These are phyloP conservation scores for Fragilariopsis cylindrus DNA, from an alignment of 108 stramenopile genomes.

Conservation along the genomic window DNA sequence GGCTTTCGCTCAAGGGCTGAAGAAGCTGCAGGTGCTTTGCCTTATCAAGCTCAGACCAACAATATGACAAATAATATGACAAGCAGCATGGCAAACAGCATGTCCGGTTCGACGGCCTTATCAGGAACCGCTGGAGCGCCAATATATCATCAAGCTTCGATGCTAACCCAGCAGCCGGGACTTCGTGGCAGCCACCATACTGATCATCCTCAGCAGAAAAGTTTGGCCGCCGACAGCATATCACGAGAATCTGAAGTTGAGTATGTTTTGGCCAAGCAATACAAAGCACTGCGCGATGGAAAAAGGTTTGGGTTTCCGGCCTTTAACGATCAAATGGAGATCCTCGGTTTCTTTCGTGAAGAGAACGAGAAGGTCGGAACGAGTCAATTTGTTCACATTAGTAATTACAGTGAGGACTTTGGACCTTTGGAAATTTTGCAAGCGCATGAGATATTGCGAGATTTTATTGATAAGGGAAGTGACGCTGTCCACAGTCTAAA, in stretches of 20 bases:
- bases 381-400: slow-evolving; percentile 48
- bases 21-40: slow-evolving; percentile 2
- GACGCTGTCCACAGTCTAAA: slow-evolving; percentile 47
- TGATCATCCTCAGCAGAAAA: background rate
- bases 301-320: slow-evolving; percentile 62
- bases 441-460: slow-evolving; percentile 48
- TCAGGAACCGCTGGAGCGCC: slow-evolving; percentile 6
- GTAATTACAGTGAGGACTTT: slow-evolving; percentile 41
- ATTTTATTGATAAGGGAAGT: slow-evolving; percentile 49
- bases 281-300: slow-evolving; percentile 52
- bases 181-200: slow-evolving; percentile 3
- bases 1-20: slow-evolving; percentile 13
- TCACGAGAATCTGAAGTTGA: slow-evolving; percentile 40
- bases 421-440: slow-evolving; percentile 48
- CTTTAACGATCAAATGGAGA: slow-evolving; percentile 49
- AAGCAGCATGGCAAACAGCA: too few relatives aligned
- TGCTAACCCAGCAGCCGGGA: background rate
- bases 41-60: slow-evolving; percentile 4
- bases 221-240: background rate
- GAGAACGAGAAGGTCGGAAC: slow-evolving; percentile 22
- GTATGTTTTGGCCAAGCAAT: slow-evolving; percentile 63
- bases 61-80: background rate
- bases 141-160: slow-evolving; percentile 1
- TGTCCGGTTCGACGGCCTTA: background rate
- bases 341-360: slow-evolving; percentile 58